Percentiles rank a stretch among this genome's conserved stretches.
Evolutionary conservation across 1,284 basidiomycete species (phyloP).

Genomic region (Volvariella surrecta): DNA sequence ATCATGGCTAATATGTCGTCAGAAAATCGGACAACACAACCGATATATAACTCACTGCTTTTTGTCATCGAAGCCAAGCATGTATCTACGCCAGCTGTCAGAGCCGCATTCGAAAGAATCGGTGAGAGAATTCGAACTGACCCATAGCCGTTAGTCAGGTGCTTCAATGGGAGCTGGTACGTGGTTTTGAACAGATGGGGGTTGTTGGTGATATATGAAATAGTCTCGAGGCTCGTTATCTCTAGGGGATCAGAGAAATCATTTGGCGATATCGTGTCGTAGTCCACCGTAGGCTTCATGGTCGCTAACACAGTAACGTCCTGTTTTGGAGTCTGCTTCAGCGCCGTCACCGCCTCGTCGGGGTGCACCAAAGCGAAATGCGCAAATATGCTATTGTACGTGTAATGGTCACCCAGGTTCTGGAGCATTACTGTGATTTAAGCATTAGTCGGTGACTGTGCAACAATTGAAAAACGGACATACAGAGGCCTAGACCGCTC

Average conservation of each 20-base stretch:
- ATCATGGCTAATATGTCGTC: conserved; percentile 11
- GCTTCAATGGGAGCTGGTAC: background rate
- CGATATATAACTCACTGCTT: conserved; percentile 15
- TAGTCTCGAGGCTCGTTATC: no score
- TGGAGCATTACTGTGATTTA: conserved; percentile 13
- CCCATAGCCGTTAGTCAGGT: conserved; percentile 22
- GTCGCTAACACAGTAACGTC: no score
- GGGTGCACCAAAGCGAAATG: conserved; percentile 15
- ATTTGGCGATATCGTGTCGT: no score
- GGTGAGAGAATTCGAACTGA: conserved; percentile 14
- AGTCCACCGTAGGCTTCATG: no score
- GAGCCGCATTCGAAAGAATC: background rate
- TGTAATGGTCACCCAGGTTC: conserved; percentile 13
- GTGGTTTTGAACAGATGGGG: background rate
- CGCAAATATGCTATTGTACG: conserved; percentile 15
- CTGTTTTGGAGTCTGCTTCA: no score
- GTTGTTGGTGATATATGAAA: background rate
- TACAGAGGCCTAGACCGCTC: no score
- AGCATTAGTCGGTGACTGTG: no score
- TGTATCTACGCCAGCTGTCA: conserved; percentile 8
- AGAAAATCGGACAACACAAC: background rate
- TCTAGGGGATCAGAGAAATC: no score
- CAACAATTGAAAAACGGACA: no score
- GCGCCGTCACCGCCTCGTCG: background rate
- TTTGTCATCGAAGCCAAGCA: conserved; percentile 21